A percentile compares a stretch with the other conserved stretches of the same genome.
Evolutionary conservation across 257 asterid genomes (phyloP).

Genomic region (Jaltomata sinuosa): DNA sequence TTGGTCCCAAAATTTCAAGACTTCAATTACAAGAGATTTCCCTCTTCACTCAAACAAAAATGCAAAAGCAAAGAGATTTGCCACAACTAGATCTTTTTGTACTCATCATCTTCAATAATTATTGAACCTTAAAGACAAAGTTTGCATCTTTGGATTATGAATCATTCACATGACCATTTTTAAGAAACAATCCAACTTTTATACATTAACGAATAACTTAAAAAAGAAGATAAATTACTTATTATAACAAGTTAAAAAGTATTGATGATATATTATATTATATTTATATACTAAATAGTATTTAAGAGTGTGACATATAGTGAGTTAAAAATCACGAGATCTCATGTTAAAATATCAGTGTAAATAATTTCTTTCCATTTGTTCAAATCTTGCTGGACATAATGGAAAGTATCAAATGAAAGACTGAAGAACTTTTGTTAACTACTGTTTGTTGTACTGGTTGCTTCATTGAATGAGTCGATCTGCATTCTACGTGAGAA

Average conservation of each 20-base stretch:
- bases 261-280: background rate
- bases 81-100: background rate
- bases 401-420: background rate
- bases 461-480: background rate
- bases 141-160: background rate
- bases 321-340: background rate
- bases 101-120: background rate
- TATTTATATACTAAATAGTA: background rate
- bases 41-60: background rate
- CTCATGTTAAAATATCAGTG: accelerated
- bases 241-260: background rate
- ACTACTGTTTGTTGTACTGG: no score
- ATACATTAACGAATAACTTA: background rate
- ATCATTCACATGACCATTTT: constrained; percentile 3
- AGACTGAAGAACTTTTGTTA: background rate
- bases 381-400: accelerated
- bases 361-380: background rate
- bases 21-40: background rate
- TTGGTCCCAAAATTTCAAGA: background rate
- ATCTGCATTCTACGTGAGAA: background rate
- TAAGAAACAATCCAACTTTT: background rate
- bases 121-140: background rate
- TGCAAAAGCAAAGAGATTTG: background rate
- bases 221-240: background rate
- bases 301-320: background rate